Base-by-base conservation (phyloP, 139 green algal genomes). In the Tetratostichococcus sp. region DNA sequence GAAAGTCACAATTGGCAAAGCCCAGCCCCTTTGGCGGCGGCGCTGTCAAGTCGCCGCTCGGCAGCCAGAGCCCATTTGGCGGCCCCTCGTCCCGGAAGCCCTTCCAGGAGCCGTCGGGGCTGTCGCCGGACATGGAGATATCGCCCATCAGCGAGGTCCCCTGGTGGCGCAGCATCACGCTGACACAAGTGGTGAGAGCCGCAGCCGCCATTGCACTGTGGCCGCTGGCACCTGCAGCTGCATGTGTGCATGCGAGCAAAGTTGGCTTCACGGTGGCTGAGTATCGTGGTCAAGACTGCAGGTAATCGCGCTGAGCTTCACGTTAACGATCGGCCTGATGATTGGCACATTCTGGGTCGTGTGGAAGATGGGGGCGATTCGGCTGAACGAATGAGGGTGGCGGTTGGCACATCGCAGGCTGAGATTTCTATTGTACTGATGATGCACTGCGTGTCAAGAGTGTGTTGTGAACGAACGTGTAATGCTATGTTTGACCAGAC, bases 341-440 rank as follows among this genome's bases (percentile, higher is more conserved):
- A 39, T 94, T 32, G 87, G 75, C 21, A 93, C 88, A 14, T 93
- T 92, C 75, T 86, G 73, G 39, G 79, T 94, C 25, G 89, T 91
- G 4, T 58, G 90, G 4, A 82, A 82, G 33, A 81, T 82, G 17
- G 90, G 90, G 0, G 90, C 83, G n/a, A 86, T 94, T 58, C 78
- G 71, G 39, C 78, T 86, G 33, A 86, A 86, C 67, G 81, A 86
- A 59, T 82, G 57, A 62, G 14, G 11, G n/a, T n/a, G n/a, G n/a
- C n/a, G n/a, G n/a, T n/a, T n/a, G n/a, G n/a, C n/a, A n/a, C 39
- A 50, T 6, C 6, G 39, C 8, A 50, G 39, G 11, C 39, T 50
- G 39, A 50, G 39, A 11, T 11, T 6, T 6, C 6, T 21, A 11
- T 11, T 50, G 39, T 50, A 11, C 11, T 50, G 39, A 50, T 50